Base-by-base conservation (phyloP, 2,329 filamentous ascomycete species). In the Dactylellina drechsleri region DNA sequence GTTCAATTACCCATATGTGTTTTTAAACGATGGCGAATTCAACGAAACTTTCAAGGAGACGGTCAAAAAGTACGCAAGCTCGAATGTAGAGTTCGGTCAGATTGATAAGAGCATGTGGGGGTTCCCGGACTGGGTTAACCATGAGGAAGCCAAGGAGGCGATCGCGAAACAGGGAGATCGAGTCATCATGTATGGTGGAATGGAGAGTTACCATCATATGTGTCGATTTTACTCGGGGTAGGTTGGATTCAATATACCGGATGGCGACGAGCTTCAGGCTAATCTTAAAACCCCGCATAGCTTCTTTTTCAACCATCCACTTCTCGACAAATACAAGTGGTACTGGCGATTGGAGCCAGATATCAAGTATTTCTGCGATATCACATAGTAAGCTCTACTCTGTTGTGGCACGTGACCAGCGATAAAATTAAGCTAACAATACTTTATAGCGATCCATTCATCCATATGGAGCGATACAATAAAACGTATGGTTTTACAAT, bases 361-460 rank as follows among this genome's bases (percentile, higher is more conserved):
- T 83, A 98, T 99, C 87, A 97, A 94, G 84, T 99, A 98, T 85
- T 99, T 99, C 85, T 99, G 95, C 83, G 95, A 99, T 82, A 98
- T 99, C 79, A 99, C 95, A 78, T 99, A 99, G 92, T 94, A 88
- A 77, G 88, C 81, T 50, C 80, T 78, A 31, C 23, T 12, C 53
- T 13, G 52, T 1, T 31, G 52, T 72, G 45, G 16, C 12, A 59
- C 54, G 36, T 12, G 40, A 18, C 16, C 20, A 5, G 15, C 6
- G 5, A 28, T 64, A 41, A 31, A 41, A 31, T n/a, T 36, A 18
- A 67, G 59, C 82, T 84, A 75, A 85, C 79, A 50, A 40, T n/a
- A 12, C 16, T 13, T 15, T 52, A 13, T 77, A 94, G 92, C 81
- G 95, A 99, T 82, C 95, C 95, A 0, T 99, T 99, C 85, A 86